Evolutionary conservation across 495 filamentous ascomycete species (phyloP).

Genomic region (Aspergillus diversus): DNA sequence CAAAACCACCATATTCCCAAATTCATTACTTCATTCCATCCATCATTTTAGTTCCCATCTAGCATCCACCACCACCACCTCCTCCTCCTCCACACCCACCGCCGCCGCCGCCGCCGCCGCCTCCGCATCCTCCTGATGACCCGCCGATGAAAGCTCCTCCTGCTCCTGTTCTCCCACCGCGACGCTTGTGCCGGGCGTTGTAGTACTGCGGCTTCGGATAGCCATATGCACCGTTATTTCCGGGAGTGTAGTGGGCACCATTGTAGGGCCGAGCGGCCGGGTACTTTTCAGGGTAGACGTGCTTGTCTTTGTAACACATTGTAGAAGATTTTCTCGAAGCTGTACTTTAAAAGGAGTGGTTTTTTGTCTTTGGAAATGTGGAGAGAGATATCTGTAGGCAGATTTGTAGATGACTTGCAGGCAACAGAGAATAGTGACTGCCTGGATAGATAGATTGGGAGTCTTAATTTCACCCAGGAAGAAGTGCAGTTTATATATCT

Average conservation of each 20-base stretch:
- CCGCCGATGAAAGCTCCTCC: not conserved
- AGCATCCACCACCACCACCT: not conserved
- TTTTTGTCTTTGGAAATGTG: not conserved
- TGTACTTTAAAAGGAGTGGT: not conserved
- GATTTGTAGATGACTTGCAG: too few relatives aligned
- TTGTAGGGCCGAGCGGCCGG: not conserved
- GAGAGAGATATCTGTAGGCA: not conserved
- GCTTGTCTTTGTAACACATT: not conserved
- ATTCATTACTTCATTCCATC: not conserved
- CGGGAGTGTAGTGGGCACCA: not conserved
- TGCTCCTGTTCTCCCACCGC: not conserved
- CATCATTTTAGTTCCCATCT: not conserved
- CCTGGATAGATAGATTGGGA: too few relatives aligned
- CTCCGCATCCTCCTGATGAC: not conserved
- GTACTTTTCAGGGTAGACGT: not conserved
- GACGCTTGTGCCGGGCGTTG: not conserved
- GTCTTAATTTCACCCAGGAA: too few relatives aligned
- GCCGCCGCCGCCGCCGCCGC: not conserved
- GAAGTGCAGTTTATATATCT: too few relatives aligned
- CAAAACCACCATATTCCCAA: not conserved
- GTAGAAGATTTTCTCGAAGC: not conserved
- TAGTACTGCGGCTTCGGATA: not conserved
- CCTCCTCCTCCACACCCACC: not conserved
- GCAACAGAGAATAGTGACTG: too few relatives aligned
- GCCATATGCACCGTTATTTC: not conserved